Evolutionary conservation across 768 basidiomycete species (phyloP), one percentile per base, ranked within the genome.

Genomic region (Cantharellus anzutake): DNA sequence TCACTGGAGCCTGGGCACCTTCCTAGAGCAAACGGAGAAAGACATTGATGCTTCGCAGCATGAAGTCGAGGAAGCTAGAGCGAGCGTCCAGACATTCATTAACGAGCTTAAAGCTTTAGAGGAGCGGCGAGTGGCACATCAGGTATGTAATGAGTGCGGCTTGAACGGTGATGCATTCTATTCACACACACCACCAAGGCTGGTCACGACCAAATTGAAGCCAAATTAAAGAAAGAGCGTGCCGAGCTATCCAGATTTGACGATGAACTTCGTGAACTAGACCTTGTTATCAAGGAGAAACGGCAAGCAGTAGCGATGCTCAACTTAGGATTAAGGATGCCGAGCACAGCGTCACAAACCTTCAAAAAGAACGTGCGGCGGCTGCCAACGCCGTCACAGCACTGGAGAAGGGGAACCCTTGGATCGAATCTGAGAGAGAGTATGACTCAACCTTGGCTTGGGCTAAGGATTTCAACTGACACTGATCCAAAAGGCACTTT

Each of bases 361-460:
- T 84, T 40, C 74, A 69, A 39, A 88, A 84, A 69, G 91, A 96
- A 59, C 77, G 77, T 66, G 70, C 77, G 4, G 65, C 75, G 1
- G 79, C 81, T 1, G 66, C 68, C 39, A 80, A 79, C 51, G 59
- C 66, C 42, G 77, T 83, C 37, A 69, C 75, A 35, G 78, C 76
- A 55, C 74, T 94, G n/a, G 91, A 96, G 72, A 80, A 83, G 66
- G 78, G 83, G 67, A 78, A 84, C 65, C 77, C 83, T 0, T 98
- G 96, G 96, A 98, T 99, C 62, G 68, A 68, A 3, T 82, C 92
- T 62, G 93, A 99, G 68, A 78, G 82, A 64, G 77, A 83, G 93
- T 96, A 66, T 67, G 89, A 77, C 2, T 37, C 50, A n/a, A 4
- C 35, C 4, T 41, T 42, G 39, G 3, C 38, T 57, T 34, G 5